These are phyloP conservation scores for Aegle marmelos DNA, from an alignment of 345 rosid genomes.

Conservation along the genomic window DNA sequence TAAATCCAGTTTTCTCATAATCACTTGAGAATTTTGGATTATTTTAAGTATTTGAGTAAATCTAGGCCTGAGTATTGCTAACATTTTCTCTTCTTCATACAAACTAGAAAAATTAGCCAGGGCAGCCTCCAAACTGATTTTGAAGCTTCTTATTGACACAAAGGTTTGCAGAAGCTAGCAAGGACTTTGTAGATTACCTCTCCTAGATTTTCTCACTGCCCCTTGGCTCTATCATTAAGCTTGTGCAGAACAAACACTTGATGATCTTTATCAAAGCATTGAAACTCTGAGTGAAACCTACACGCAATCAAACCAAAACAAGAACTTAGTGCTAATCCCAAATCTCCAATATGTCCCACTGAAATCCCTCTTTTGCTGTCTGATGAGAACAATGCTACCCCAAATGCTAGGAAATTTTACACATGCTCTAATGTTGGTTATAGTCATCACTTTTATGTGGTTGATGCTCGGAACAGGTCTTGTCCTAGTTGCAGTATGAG, in stretches of 20 bases:
- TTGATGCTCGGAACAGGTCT: not conserved
- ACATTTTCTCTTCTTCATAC: too few relatives aligned
- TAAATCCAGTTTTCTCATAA: too few relatives aligned
- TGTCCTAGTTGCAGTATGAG: not conserved
- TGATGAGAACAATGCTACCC: not conserved
- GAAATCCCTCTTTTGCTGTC: not conserved
- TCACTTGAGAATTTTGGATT: too few relatives aligned
- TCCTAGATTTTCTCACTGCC: slow-evolving; percentile 4
- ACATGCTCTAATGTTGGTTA: not conserved
- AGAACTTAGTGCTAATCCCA: slow-evolving; percentile 7
- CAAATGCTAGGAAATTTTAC: not conserved
- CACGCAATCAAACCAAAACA: slow-evolving; percentile 1
- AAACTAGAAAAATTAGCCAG: not conserved
- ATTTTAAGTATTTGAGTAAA: too few relatives aligned
- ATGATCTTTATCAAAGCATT: too few relatives aligned
- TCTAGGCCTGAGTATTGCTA: too few relatives aligned
- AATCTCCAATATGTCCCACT: not conserved
- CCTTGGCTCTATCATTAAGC: slow-evolving; percentile 1
- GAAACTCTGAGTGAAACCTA: too few relatives aligned
- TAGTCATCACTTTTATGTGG: not conserved
- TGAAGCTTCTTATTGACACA: slow-evolving; percentile 19
- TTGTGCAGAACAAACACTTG: not conserved
- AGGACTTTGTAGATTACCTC: slow-evolving; percentile 31
- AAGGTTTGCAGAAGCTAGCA: slow-evolving; percentile 26
- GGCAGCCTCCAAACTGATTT: not conserved